These are phyloP conservation scores for Colletotrichum eremochloae DNA, from an alignment of 2,329 filamentous ascomycete species.

Conservation along the genomic window DNA sequence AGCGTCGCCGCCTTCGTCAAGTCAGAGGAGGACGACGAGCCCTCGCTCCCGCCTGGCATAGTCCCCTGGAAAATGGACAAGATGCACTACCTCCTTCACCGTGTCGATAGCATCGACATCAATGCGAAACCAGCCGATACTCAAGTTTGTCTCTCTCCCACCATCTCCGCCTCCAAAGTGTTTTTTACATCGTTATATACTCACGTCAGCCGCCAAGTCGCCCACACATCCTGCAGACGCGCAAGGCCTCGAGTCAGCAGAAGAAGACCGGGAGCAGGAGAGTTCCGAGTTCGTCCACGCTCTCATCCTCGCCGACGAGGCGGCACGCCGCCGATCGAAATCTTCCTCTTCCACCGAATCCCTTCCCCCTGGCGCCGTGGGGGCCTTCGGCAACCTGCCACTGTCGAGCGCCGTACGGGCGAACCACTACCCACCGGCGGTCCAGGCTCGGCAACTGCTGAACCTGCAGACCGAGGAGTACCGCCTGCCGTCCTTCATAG, in stretches of 20 bases:
- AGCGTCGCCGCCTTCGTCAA: conserved; percentile 3
- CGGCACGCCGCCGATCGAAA: not conserved
- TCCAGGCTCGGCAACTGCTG: conserved; percentile 22
- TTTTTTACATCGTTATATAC: not conserved
- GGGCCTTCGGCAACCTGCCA: conserved; percentile 31
- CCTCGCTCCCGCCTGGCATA: not conserved
- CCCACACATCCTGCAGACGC: not conserved
- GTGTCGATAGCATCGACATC: conserved; percentile 18
- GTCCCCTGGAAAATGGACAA: conserved; percentile 28
- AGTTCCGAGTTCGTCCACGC: conserved; percentile 4
- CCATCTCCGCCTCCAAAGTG: no score
- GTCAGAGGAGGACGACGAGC: not conserved
- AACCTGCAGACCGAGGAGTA: conserved; percentile 34
- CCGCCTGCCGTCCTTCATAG: conserved; percentile 31
- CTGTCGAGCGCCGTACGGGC: conserved; percentile 26
- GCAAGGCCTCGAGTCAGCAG: not conserved
- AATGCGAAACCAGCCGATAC: not conserved
- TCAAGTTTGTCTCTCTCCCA: not conserved
- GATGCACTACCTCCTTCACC: conserved; percentile 31
- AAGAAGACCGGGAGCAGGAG: conserved; percentile 17
- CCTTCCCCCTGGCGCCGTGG: conserved; percentile 29
- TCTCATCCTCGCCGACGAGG: conserved; percentile 4
- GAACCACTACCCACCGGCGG: conserved; percentile 24
- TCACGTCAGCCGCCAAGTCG: not conserved
- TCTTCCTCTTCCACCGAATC: not conserved